Evolutionary conservation across 2,329 filamentous ascomycete genomes (phyloP), one percentile per base, ranked within the genome.

Genomic region (Ophiostoma himal-ulmi): DNA sequence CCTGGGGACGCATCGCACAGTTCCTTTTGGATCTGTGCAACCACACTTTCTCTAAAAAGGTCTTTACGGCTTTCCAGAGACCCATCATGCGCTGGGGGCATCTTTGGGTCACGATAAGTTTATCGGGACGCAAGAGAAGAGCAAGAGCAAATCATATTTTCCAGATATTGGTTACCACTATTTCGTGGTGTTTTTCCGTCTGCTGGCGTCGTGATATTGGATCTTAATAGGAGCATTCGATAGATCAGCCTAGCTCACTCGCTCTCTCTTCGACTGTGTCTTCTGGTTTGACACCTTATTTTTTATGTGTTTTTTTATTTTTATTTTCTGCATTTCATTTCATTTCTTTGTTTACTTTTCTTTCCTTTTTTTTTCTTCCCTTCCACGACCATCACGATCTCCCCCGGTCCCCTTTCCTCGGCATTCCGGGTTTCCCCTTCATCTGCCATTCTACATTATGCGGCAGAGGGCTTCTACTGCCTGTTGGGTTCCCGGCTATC

Each of bases 81-180:
- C 57, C 26, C 57, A 36, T 62, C n/a, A 20, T 62, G 57, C 57
- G 57, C 57, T 62, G 57, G 57, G 26, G 57, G 57, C 57, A 20
- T 62, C 13, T 34, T 62, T 62, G 57, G 26, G 57, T 22, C 8
- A 34, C 26, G 26, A 34, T 34, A 34, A 36, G 57, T 36, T 8
- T 36, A 62, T 62, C 57, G 57, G 26, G 14, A 62, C 57, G 14
- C 13, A 17, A 26, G 30, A 62, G 57, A 62, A 22, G 14, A 62
- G 57, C 26, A 57, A 26, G 52, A 57, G 52, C 52, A 57, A 7
- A 22, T 22, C 17, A 17, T 57, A 13, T 34, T 34, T 30, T 30
- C 52, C 10, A 26, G 52, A 11, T 54, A 26, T 5, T 26, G n/a
- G 11, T 14, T 13, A 17, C 14, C 13, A 57, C 22, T 22, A 5